Evolutionary conservation across 352 stramenopile genomes (phyloP), one percentile per base, ranked within the genome.

Genomic region (Phytophthora pseudosyringae): DNA sequence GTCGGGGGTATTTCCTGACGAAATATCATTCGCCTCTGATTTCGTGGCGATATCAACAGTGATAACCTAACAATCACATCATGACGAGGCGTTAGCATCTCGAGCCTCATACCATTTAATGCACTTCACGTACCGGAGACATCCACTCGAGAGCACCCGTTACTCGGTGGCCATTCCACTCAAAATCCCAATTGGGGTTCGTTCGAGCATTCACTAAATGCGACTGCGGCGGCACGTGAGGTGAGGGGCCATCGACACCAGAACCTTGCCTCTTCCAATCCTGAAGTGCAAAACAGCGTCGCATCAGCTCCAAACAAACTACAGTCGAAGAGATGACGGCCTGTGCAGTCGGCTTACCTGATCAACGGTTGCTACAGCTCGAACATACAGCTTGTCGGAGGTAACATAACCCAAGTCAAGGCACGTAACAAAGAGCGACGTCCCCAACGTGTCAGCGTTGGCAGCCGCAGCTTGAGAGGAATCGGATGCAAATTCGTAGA

Each of bases 171-270:
- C 82, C 87, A 60, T 93, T 94, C 76, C 73, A 93, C 25, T 81
- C 70, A 51, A 75, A 72, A 13, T 76, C 59, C 85, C 84, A 95
- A 25, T 69, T 35, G 0, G 71, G 55, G 40, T 95, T 94, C 16
- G 85, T 94, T 48, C 87, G 78, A 32, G 83, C 85, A 56, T 95
- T 95, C 33, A 95, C 87, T 12, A 92, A 59, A 61, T 95, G 87
- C 7, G 85, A 93, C 69, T 95, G 87, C 26, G 87, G 87, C 21
- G 76, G 79, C 35, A 92, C 76, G 8, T 62, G 66, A 12, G 87
- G 87, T n/a, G 82, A 88, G 32, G 82, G 80, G 21, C 48, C 52
- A 39, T 93, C 74, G 26, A 83, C 71, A 13, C 74, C 75, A 26
- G 53, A 51, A 13, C 75, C 81, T 55, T 91, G 77, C 1, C 59